A percentile compares a stretch with the other conserved stretches of the same genome.
Evolutionary conservation across 1,284 basidiomycete species (phyloP).

Genomic region (Ustilago trichophora): DNA sequence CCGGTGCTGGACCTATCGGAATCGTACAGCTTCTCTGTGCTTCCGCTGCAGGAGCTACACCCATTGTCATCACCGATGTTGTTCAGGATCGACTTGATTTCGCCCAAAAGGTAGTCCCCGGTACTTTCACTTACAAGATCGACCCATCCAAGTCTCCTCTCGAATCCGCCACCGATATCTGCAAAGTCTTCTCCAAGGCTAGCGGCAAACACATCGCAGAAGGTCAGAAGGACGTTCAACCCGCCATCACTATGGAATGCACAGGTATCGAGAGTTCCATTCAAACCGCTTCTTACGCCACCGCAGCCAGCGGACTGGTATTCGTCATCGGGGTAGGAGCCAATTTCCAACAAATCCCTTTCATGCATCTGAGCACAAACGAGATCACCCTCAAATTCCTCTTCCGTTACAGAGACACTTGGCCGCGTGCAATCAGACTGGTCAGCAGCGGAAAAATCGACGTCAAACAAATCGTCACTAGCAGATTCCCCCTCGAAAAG

Average conservation of each 20-base stretch:
- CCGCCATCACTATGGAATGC: constrained; percentile 73
- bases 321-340: constrained; percentile 72
- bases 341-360: constrained; percentile 65
- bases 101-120: constrained; percentile 70
- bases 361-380: constrained; percentile 70
- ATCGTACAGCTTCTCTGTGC: constrained; percentile 70
- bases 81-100: constrained; percentile 70
- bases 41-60: constrained; percentile 70
- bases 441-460: constrained; percentile 81
- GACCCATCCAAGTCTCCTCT: constrained; percentile 30
- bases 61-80: constrained; percentile 71
- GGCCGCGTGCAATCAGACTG: constrained; percentile 83
- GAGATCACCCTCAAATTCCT: constrained; percentile 71
- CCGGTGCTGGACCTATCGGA: constrained; percentile 69
- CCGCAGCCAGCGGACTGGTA: constrained; percentile 69
- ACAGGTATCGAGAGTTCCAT: constrained; percentile 89
- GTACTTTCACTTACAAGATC: constrained; percentile 67
- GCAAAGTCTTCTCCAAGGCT: constrained; percentile 50
- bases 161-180: constrained; percentile 52
- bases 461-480: constrained; percentile 87
- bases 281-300: constrained; percentile 73
- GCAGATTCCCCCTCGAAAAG: constrained; percentile 78
- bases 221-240: constrained; percentile 40
- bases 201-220: constrained; percentile 38
- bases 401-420: constrained; percentile 69